Evolutionary conservation across 2,329 filamentous ascomycete species (phyloP).

Genomic region (Sclerotinia minor): DNA sequence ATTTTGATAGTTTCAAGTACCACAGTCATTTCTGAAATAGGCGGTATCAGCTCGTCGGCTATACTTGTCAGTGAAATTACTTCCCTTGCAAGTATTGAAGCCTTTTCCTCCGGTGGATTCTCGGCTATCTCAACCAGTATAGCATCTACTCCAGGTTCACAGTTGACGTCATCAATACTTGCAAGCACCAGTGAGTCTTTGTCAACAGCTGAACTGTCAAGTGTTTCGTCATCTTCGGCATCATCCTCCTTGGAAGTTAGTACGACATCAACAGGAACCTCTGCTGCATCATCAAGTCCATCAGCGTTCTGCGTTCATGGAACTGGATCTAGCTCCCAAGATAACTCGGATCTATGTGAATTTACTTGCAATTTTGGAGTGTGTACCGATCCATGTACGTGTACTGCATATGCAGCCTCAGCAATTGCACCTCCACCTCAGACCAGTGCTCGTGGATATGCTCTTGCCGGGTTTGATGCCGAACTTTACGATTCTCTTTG

Average conservation of each 20-base stretch:
- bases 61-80: background rate
- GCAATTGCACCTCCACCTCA: slow-evolving; percentile 11
- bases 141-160: background rate
- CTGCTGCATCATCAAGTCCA: background rate
- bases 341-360: background rate
- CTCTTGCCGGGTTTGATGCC: background rate
- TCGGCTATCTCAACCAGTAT: background rate
- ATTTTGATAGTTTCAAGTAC: background rate
- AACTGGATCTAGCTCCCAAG: background rate
- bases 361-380: slow-evolving; percentile 18
- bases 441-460: slow-evolving; percentile 3
- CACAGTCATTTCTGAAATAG: background rate
- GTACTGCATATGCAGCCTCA: slow-evolving; percentile 11
- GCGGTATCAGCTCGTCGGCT: background rate
- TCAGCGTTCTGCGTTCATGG: slow-evolving; percentile 3
- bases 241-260: background rate
- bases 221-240: background rate
- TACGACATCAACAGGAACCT: background rate
- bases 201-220: background rate
- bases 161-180: background rate
- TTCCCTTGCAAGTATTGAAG: background rate
- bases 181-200: background rate
- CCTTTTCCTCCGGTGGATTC: background rate
- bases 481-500: slow-evolving; percentile 7
- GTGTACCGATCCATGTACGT: slow-evolving; percentile 13